A percentile compares a stretch with the other conserved stretches of the same genome.
Conservation (phyloP, 371 early-diverging fungal genomes). For the Mucor racemosus region DNA sequence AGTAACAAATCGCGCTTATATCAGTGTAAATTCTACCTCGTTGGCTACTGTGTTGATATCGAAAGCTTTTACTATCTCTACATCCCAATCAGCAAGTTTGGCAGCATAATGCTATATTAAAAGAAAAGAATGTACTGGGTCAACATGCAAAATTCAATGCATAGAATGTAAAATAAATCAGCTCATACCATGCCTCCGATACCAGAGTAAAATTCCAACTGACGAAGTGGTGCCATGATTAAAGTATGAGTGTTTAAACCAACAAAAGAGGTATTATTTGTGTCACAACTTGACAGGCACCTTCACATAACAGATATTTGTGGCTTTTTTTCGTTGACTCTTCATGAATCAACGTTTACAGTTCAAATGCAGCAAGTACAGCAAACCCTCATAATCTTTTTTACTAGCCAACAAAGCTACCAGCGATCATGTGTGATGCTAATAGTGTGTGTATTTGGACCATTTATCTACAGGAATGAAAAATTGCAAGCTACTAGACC, state of each 20-base stretch:
- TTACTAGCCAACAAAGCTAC: too few relatives aligned
- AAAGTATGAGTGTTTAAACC: not conserved
- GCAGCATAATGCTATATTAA: slow-evolving; percentile 73
- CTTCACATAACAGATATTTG: not conserved
- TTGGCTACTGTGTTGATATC: slow-evolving; percentile 85
- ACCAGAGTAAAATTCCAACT: slow-evolving; percentile 75
- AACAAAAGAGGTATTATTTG: not conserved
- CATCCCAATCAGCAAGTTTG: slow-evolving; percentile 57
- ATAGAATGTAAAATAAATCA: not conserved
- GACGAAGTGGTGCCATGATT: slow-evolving; percentile 38
- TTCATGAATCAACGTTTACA: too few relatives aligned
- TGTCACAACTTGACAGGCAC: slow-evolving; percentile 3
- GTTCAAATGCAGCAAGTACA: too few relatives aligned
- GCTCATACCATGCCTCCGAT: slow-evolving; percentile 72
- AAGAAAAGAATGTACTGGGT: too few relatives aligned
- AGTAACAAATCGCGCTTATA: not conserved
- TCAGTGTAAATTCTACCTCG: slow-evolving; percentile 44
- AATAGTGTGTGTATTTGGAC: too few relatives aligned
- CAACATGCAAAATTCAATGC: not conserved
- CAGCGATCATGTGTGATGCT: too few relatives aligned
- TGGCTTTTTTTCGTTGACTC: slow-evolving; percentile 1
- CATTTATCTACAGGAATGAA: too few relatives aligned
- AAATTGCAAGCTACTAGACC: too few relatives aligned
- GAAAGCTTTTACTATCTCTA: slow-evolving; percentile 71
- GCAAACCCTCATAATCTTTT: too few relatives aligned